Evolutionary conservation across 345 rosid genomes (phyloP).

Genomic region (Pelargonium nanum): DNA sequence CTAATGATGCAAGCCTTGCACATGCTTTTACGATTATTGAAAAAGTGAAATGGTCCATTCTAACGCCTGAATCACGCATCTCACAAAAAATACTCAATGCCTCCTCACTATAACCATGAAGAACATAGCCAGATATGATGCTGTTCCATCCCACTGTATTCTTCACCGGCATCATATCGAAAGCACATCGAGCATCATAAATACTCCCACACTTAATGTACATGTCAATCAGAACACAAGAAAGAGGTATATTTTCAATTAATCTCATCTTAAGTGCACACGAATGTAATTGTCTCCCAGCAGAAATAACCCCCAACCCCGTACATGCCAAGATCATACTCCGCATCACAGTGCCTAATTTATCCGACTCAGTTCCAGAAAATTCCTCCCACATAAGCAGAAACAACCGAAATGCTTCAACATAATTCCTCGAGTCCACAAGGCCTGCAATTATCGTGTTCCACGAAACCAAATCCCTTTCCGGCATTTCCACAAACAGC

Average conservation of each 20-base stretch:
- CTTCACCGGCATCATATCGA: conserved; percentile 47
- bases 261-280: conserved; percentile 64
- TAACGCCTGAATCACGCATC: conserved; percentile 33
- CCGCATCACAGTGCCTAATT: conserved; percentile 45
- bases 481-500: conserved; percentile 54
- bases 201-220: conserved; percentile 77
- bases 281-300: conserved; percentile 28
- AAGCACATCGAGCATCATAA: conserved; percentile 45
- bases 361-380: conserved; percentile 44
- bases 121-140: conserved; percentile 73
- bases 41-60: conserved; percentile 27
- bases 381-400: conserved; percentile 64
- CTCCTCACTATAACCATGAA: conserved; percentile 69
- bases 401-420: conserved; percentile 40
- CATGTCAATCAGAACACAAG: conserved; percentile 67
- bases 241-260: conserved; percentile 63
- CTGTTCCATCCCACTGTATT: conserved; percentile 82
- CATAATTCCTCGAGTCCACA: conserved; percentile 32
- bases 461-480: conserved; percentile 53
- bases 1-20: not conserved
- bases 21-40: not conserved
- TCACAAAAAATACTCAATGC: conserved; percentile 47
- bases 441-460: conserved; percentile 62
- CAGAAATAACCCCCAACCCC: conserved; percentile 47
- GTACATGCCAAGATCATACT: conserved; percentile 33